phyloP scores from a whole-genome alignment of 768 basidiomycete species.

The Tylopilus felleus region DNA sequence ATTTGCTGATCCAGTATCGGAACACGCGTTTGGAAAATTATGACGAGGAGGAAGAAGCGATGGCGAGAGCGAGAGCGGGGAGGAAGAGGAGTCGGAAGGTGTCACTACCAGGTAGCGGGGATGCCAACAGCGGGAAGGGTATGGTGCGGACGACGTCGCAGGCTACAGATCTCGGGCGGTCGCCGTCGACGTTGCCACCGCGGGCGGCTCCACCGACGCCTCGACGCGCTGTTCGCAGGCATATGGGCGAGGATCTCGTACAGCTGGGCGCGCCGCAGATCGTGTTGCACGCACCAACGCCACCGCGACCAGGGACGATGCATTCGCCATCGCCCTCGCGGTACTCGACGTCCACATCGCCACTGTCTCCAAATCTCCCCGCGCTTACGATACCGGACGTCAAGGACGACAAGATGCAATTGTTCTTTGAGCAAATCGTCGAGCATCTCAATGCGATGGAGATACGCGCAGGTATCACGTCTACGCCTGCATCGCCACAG shows the following conservation, averaged over 20 bases:
- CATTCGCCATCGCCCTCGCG: slow-evolving; percentile 25
- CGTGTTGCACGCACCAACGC: slow-evolving; percentile 26
- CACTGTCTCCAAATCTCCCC: slow-evolving; percentile 39
- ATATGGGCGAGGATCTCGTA: slow-evolving; percentile 18
- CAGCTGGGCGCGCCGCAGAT: slow-evolving; percentile 22
- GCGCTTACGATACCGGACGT: slow-evolving; percentile 63
- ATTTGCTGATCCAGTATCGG: slow-evolving; percentile 83
- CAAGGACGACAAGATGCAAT: slow-evolving; percentile 72
- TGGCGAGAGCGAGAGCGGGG: slow-evolving; percentile 28
- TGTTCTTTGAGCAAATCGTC: slow-evolving; percentile 83
- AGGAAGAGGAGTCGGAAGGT: slow-evolving; percentile 37
- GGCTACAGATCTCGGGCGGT: slow-evolving; percentile 25
- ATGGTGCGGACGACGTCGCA: slow-evolving; percentile 26
- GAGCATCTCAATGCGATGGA: slow-evolving; percentile 76
- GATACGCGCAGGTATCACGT: slow-evolving; percentile 39
- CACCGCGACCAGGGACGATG: slow-evolving; percentile 18
- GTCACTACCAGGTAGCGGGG: slow-evolving; percentile 22
- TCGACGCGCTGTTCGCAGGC: slow-evolving; percentile 43
- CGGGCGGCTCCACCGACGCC: slow-evolving; percentile 63
- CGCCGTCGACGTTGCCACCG: slow-evolving; percentile 44
- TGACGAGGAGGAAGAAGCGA: slow-evolving; percentile 61
- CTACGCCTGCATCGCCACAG: slow-evolving; percentile 16
- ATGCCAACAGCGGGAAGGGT: slow-evolving; percentile 20
- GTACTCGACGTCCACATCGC: slow-evolving; percentile 27
- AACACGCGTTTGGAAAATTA: slow-evolving; percentile 68